Evolutionary conservation across 331 rosid genomes (phyloP), one percentile per base, ranked within the genome.

Genomic region (Cydonia oblonga): DNA sequence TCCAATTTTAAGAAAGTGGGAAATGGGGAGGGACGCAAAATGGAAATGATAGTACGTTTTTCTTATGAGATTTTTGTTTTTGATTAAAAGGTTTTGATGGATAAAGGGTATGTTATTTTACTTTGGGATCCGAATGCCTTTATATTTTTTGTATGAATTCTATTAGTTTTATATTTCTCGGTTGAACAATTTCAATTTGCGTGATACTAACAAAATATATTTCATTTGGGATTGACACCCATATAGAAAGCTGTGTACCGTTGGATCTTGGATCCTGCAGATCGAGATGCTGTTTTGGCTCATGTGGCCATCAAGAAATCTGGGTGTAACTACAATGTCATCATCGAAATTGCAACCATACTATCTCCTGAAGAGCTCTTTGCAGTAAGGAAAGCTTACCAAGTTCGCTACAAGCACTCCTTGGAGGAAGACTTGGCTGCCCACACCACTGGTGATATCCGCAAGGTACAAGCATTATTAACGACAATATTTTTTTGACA

Each of bases 391-490:
- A 80, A 86, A 28, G 93, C 98, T 22, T 92, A 92, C 69, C 98
- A 92, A 58, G 65, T 49, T 30, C 92, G 88, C 25, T 87, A 78
- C 86, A 87, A 80, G 69, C 89, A 69, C 32, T 92, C 89, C 14
- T 59, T 92, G 71, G 98, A 92, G 79, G 98, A 92, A 70, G 98
- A 90, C 59, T 84, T 88, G 22, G 96, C 96, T 66, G 70, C 74
- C 19, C 77, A 79, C 15, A 86, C 93, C 73, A 22, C 70, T 2
- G 96, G 90, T 18, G 89, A 87, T 42, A 81, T 86, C 58, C 93
- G 93, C 33, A 87, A 88, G 96, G 98, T 68, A 88, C 15, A 5
- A n/a, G 3, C 53, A 71, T 78, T 10, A 10, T 24, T 13, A 26
- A n/a, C 4, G 7, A 40, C 61, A 20, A 4, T 9, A 2, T 71